These are phyloP conservation scores for Penicillium sp. DNA, from an alignment of 2,329 filamentous ascomycete genomes.

Conservation along the genomic window DNA sequence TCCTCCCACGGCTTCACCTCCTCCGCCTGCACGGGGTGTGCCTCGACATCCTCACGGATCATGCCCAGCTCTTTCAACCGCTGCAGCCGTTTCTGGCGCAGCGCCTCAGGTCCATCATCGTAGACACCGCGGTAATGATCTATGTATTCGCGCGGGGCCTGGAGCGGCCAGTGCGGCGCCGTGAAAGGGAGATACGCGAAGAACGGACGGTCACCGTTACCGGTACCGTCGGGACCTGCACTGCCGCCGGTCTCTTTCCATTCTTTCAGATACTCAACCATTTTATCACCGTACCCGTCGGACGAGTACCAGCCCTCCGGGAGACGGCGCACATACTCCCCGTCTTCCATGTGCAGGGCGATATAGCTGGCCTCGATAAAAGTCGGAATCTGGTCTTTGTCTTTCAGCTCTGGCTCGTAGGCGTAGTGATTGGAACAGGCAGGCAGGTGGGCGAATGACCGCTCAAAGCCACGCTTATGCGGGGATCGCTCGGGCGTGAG, in stretches of 20 bases:
- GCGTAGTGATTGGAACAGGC: slow-evolving; percentile 59
- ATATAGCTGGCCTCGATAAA: slow-evolving; percentile 44
- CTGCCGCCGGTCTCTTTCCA: slow-evolving; percentile 40
- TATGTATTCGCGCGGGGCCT: slow-evolving; percentile 55
- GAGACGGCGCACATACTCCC: slow-evolving; percentile 45
- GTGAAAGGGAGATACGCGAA: slow-evolving; percentile 61
- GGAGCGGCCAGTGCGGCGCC: slow-evolving; percentile 62
- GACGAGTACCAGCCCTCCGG: slow-evolving; percentile 55
- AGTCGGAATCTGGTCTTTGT: slow-evolving; percentile 41
- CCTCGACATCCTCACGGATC: slow-evolving; percentile 46
- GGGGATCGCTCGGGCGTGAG: slow-evolving; percentile 56
- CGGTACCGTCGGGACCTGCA: slow-evolving; percentile 17
- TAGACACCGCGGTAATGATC: slow-evolving; percentile 58
- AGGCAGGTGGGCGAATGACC: slow-evolving; percentile 58
- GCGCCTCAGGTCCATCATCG: slow-evolving; percentile 57
- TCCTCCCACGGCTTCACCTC: slow-evolving; percentile 46
- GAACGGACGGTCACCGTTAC: slow-evolving; percentile 46
- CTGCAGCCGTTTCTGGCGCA: slow-evolving; percentile 53
- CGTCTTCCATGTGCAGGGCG: slow-evolving; percentile 47
- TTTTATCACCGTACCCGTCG: slow-evolving; percentile 51
- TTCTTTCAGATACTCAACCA: slow-evolving; percentile 51
- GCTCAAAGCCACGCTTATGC: slow-evolving; percentile 56
- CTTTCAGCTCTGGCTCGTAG: slow-evolving; percentile 48
- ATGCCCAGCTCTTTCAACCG: slow-evolving; percentile 57
- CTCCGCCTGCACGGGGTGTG: slow-evolving; percentile 38